phyloP scores from a whole-genome alignment of 495 filamentous ascomycete species.

The Neurospora tetraspora region DNA sequence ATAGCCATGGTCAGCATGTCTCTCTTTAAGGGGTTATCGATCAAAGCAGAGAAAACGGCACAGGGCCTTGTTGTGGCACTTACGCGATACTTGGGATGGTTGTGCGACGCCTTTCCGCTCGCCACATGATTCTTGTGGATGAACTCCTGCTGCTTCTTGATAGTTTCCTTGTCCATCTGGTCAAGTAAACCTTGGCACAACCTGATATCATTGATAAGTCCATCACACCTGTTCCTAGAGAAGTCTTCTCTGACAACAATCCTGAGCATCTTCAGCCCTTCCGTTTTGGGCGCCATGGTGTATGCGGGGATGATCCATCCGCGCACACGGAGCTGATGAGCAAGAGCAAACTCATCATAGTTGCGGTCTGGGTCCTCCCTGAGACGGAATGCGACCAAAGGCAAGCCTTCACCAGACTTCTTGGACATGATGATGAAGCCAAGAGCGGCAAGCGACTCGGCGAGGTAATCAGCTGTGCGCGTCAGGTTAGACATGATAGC shows the following conservation, averaged over 20 bases:
- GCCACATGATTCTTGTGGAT: conserved; percentile 46
- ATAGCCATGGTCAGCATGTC: conserved; percentile 15
- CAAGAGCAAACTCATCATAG: conserved; percentile 75
- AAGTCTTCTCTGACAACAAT: conserved; percentile 89
- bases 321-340: conserved; percentile 70
- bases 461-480: conserved; percentile 71
- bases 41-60: conserved; percentile 2
- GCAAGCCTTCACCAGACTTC: conserved; percentile 60
- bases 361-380: conserved; percentile 36
- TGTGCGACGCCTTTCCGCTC: conserved; percentile 46
- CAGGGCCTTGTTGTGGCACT: conserved; percentile 6
- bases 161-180: conserved; percentile 58
- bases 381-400: conserved; percentile 78
- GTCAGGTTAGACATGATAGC: conserved; percentile 83
- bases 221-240: conserved; percentile 61
- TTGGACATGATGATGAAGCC: conserved; percentile 83
- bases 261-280: conserved; percentile 56
- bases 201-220: conserved; percentile 62
- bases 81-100: conserved; percentile 52
- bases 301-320: conserved; percentile 92
- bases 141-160: conserved; percentile 56
- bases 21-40: background rate
- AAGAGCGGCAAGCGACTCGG: conserved; percentile 53
- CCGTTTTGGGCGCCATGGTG: conserved; percentile 80
- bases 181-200: conserved; percentile 56